A percentile compares a stretch with the other conserved stretches of the same genome.
Conservation (phyloP, 805 yeast species). For the Wickerhamomyces strasburgensis region DNA sequence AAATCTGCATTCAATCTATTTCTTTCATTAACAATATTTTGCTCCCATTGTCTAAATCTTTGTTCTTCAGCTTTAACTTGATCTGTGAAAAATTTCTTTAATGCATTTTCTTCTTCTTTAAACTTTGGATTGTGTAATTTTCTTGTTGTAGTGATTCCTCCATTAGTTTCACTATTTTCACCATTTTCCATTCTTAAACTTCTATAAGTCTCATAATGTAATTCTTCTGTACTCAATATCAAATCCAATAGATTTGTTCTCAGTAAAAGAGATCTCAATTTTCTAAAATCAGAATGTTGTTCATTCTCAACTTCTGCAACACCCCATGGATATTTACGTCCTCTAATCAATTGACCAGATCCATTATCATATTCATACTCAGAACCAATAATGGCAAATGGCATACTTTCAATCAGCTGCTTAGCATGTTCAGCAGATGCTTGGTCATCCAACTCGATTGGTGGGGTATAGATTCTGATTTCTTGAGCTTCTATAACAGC, state of each 20-base stretch:
- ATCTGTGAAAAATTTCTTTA: slow-evolving; percentile 92
- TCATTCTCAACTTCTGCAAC: slow-evolving; percentile 84
- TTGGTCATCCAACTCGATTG: slow-evolving; percentile 68
- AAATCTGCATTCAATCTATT: slow-evolving; percentile 90
- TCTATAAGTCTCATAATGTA: slow-evolving; percentile 79
- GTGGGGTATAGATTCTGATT: slow-evolving; percentile 79
- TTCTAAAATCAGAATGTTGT: slow-evolving; percentile 78
- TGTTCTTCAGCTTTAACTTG: slow-evolving; percentile 96
- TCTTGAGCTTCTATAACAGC: slow-evolving; percentile 80
- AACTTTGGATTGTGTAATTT: slow-evolving; percentile 80
- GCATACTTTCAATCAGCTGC: slow-evolving; percentile 78
- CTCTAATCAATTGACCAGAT: slow-evolving; percentile 63
- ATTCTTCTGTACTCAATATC: slow-evolving; percentile 71
- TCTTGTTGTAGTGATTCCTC: slow-evolving; percentile 40
- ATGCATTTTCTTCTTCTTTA: slow-evolving; percentile 92
- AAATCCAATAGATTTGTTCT: slow-evolving; percentile 83
- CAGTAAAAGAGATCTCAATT: slow-evolving; percentile 70
- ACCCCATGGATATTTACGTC: slow-evolving; percentile 91
- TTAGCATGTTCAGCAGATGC: slow-evolving; percentile 78
- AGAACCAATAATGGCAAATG: slow-evolving; percentile 78
- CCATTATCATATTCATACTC: slow-evolving; percentile 63
- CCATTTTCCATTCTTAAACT: slow-evolving; percentile 57
- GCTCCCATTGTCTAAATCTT: slow-evolving; percentile 98
- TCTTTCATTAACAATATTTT: slow-evolving; percentile 91
- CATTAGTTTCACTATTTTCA: slow-evolving; percentile 28